A percentile compares a stretch with the other conserved stretches of the same genome.
These are phyloP conservation scores for Russula sp. DNA, from an alignment of 768 basidiomycete genomes.

Conservation along the genomic window DNA sequence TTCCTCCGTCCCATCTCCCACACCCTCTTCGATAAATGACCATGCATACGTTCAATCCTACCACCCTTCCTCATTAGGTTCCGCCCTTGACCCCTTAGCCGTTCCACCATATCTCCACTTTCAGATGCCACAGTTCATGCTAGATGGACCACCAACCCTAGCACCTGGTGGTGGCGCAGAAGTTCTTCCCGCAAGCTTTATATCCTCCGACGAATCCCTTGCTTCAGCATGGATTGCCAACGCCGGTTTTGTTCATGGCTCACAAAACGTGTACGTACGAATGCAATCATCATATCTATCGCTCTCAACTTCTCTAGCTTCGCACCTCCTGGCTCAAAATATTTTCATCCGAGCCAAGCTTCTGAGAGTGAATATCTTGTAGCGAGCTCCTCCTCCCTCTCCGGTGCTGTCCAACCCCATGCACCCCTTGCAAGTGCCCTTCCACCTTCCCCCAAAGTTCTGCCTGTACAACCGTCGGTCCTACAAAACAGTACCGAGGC, in stretches of 20 bases:
- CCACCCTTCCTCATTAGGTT: conserved; percentile 10
- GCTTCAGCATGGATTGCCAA: conserved; percentile 23
- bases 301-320: conserved; percentile 9
- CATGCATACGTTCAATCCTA: conserved; percentile 9
- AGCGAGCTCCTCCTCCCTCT: conserved; percentile 6
- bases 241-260: conserved; percentile 8
- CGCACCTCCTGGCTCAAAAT: not conserved
- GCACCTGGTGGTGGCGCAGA: conserved; percentile 72
- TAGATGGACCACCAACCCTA: conserved; percentile 50
- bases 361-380: conserved; percentile 5
- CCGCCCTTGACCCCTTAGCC: conserved; percentile 8
- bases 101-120: conserved; percentile 31
- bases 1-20: conserved; percentile 1
- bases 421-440: not conserved
- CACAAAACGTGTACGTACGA: conserved; percentile 19
- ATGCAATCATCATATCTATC: not conserved
- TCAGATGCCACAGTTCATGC: conserved; percentile 63
- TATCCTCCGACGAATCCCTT: conserved; percentile 14
- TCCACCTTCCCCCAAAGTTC: not conserved
- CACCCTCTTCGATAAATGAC: conserved; percentile 12
- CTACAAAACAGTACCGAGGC: not conserved
- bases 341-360: conserved; percentile 2
- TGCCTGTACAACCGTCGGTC: not conserved
- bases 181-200: conserved; percentile 41
- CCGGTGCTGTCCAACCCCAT: conserved; percentile 11